These are phyloP conservation scores for Debaryomyces coudertii DNA, from an alignment of 1,139 yeast species.

Conservation along the genomic window DNA sequence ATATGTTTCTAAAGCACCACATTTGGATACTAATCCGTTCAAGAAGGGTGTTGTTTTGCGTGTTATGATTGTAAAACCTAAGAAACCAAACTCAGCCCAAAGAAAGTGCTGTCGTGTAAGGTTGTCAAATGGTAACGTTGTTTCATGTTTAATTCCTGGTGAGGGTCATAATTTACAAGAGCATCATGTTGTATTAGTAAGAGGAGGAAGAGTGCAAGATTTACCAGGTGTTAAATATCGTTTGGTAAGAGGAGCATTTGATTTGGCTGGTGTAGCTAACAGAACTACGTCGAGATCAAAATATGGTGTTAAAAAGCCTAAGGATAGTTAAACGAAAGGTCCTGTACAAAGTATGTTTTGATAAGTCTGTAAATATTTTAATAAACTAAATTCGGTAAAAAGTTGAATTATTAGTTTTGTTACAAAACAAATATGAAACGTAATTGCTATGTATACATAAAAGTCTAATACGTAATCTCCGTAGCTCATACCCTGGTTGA, in stretches of 20 bases:
- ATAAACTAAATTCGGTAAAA: slow-evolving; percentile 4
- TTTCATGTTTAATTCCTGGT: slow-evolving; percentile 95
- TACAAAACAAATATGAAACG: neutral
- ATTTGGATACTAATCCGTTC: slow-evolving; percentile 78
- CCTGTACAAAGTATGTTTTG: neutral
- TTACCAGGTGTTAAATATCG: slow-evolving; percentile 97
- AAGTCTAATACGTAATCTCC: neutral
- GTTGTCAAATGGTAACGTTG: slow-evolving; percentile 83
- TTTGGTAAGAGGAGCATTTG: slow-evolving; percentile 90
- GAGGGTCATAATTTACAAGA: slow-evolving; percentile 99
- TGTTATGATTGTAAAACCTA: slow-evolving; percentile 93
- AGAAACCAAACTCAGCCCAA: slow-evolving; percentile 97
- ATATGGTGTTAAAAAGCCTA: slow-evolving; percentile 91
- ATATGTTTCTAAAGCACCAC: slow-evolving; percentile 67
- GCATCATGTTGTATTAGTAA: slow-evolving; percentile 91
- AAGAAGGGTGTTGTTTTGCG: slow-evolving; percentile 93
- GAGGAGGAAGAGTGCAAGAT: slow-evolving; percentile 99
- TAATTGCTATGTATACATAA: slow-evolving; percentile 5
- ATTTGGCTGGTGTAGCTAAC: slow-evolving; percentile 93
- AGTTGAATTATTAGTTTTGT: neutral
- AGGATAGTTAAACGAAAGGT: slow-evolving; percentile 11
- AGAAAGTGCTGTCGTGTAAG: slow-evolving; percentile 96
- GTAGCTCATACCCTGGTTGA: slow-evolving; percentile 17
- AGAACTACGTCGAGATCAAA: slow-evolving; percentile 87
- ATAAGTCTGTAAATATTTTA: slow-evolving; percentile 10